phyloP scores from a whole-genome alignment of 2,329 filamentous ascomycete genomes.

The Xylaria sp. region DNA sequence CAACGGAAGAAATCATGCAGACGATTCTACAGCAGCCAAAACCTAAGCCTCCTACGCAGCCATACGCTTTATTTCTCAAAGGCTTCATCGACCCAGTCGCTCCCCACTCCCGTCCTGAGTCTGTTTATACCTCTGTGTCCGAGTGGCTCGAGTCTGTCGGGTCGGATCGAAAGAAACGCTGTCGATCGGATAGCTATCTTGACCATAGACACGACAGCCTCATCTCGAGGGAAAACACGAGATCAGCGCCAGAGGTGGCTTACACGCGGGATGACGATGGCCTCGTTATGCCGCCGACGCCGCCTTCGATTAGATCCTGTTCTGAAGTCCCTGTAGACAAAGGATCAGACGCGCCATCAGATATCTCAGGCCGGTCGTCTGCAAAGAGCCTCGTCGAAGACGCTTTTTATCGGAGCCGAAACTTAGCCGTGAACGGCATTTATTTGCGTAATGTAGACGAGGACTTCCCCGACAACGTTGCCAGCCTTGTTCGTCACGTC shows the following conservation, averaged over 20 bases:
- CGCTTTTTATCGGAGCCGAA: conserved; percentile 37
- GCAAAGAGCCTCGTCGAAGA: conserved; percentile 41
- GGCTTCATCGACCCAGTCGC: neutral
- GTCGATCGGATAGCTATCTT: conserved; percentile 46
- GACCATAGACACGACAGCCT: conserved; percentile 38
- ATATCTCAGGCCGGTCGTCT: neutral
- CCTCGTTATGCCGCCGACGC: neutral
- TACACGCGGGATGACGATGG: neutral
- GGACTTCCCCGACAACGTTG: conserved; percentile 23
- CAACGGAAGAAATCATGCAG: neutral
- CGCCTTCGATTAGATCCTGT: neutral
- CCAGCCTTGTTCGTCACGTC: neutral
- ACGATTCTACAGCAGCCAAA: neutral
- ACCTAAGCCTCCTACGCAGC: neutral
- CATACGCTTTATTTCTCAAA: neutral
- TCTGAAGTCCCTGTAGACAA: neutral
- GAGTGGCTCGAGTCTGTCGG: conserved; percentile 40
- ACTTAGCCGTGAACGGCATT: conserved; percentile 44
- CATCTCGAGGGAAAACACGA: conserved; percentile 40
- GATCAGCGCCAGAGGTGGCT: conserved; percentile 20
- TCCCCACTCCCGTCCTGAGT: neutral
- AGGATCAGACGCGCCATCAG: neutral
- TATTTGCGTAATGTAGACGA: conserved; percentile 38
- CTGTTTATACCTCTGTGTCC: conserved; percentile 9
- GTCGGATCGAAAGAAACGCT: conserved; percentile 45